phyloP scores from a whole-genome alignment of 257 asterid species.

The Lithospermum erythrorhizon region DNA sequence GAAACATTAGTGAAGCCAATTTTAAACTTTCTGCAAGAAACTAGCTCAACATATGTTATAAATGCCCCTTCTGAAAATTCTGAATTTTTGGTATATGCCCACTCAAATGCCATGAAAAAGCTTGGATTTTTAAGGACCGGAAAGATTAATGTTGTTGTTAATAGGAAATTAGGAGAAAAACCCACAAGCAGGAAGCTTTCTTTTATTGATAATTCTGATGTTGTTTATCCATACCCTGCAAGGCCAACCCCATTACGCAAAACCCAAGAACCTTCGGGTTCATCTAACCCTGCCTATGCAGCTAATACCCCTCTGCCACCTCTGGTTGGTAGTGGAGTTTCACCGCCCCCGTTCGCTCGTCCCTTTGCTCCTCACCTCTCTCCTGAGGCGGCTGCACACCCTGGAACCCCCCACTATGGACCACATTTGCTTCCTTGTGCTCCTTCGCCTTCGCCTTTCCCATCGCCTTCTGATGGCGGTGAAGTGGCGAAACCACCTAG shows the following conservation, averaged over 20 bases:
- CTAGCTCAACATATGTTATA: conserved; percentile 37
- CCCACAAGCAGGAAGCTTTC: conserved; percentile 48
- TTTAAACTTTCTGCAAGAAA: conserved; percentile 30
- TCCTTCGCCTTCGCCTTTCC: no score
- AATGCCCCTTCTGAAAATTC: conserved; percentile 16
- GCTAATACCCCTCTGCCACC: conserved; percentile 67
- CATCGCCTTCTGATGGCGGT: conserved; percentile 20
- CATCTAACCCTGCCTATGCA: conserved; percentile 33
- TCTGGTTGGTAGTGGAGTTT: conserved; percentile 34
- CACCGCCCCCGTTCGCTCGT: conserved; percentile 31
- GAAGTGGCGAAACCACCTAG: conserved; percentile 12
- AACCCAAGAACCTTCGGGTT: conserved; percentile 19
- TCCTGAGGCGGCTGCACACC: conserved; percentile 33
- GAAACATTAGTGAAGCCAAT: conserved; percentile 37
- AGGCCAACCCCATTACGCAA: conserved; percentile 45
- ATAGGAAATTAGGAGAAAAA: conserved; percentile 10
- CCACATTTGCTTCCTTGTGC: conserved; percentile 66
- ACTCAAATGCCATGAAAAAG: conserved; percentile 25
- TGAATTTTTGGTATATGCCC: conserved; percentile 18
- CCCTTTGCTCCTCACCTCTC: conserved; percentile 31
- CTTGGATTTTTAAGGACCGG: conserved; percentile 23
- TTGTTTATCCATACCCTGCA: conserved; percentile 29
- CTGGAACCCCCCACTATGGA: conserved; percentile 41
- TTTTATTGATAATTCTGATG: conserved; percentile 21
- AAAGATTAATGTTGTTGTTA: conserved; percentile 18